Evolutionary conservation across 164 flowering plant genomes (phyloP).

Genomic region (Magnolia sinica): DNA sequence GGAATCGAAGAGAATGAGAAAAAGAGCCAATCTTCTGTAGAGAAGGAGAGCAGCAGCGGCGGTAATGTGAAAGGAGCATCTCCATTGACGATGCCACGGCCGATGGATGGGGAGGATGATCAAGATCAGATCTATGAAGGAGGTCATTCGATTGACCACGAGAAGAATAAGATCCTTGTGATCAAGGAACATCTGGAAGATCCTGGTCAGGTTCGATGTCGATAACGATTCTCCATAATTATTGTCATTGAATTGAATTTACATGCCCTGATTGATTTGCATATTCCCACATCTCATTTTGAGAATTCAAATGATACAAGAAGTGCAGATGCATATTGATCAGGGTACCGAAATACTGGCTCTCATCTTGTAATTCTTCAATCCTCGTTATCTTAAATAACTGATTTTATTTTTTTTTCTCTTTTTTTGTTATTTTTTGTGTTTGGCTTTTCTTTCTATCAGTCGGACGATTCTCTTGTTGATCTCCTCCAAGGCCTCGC

Average conservation of each 20-base stretch:
- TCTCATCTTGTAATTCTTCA: background rate
- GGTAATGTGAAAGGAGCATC: constrained; percentile 19
- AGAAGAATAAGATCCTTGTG: constrained; percentile 36
- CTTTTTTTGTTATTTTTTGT: background rate
- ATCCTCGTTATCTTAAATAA: background rate
- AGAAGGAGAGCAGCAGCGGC: constrained; percentile 7
- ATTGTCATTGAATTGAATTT: background rate
- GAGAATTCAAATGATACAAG: background rate
- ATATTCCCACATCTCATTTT: background rate
- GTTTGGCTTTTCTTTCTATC: background rate
- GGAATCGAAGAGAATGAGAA: constrained; percentile 12
- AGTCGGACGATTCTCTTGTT: constrained; percentile 71
- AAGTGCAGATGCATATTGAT: background rate
- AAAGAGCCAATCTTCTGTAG: constrained; percentile 4
- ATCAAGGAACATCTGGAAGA: constrained; percentile 81
- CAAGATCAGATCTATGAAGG: constrained; percentile 6
- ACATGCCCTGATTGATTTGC: background rate
- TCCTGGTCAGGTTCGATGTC: constrained; percentile 58
- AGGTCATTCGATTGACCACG: background rate
- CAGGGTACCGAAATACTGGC: background rate
- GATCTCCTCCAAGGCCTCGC: constrained; percentile 74
- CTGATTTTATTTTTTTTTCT: background rate
- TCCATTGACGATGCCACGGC: constrained; percentile 35
- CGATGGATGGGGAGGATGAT: constrained; percentile 20
- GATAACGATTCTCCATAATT: background rate